Evolutionary conservation across 768 basidiomycete genomes (phyloP).

Genomic region (Leccinum obscurum): DNA sequence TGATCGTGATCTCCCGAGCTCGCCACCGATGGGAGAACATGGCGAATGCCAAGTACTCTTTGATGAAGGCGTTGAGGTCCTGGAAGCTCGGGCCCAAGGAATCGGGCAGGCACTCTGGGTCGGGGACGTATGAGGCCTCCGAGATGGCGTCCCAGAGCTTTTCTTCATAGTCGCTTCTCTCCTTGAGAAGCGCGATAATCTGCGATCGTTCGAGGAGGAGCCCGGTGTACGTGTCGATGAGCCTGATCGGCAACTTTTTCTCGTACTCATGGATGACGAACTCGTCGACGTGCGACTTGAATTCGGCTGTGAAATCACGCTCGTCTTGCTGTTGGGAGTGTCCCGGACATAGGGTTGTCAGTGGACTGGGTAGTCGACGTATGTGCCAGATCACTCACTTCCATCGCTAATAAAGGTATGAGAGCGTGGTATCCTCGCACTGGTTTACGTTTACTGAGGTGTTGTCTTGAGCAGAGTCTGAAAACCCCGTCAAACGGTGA

Average conservation of each 20-base stretch:
- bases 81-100: slow-evolving; percentile 1
- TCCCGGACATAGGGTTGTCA: not conserved
- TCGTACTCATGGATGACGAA: slow-evolving; percentile 16
- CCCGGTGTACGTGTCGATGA: slow-evolving; percentile 29
- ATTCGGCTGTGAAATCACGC: slow-evolving; percentile 13
- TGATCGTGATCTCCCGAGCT: slow-evolving; percentile 15
- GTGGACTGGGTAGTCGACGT: not conserved
- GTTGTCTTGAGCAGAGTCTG: not conserved
- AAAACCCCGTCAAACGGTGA: not conserved
- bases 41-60: slow-evolving; percentile 24
- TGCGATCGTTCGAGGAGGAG: slow-evolving; percentile 20
- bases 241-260: slow-evolving; percentile 24
- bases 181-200: slow-evolving; percentile 18
- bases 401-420: not conserved
- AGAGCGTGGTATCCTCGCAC: not conserved
- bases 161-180: slow-evolving; percentile 11
- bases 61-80: slow-evolving; percentile 14
- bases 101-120: slow-evolving; percentile 1
- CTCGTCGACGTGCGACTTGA: slow-evolving; percentile 15
- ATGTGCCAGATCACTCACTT: slow-evolving; percentile 3
- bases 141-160: slow-evolving; percentile 6
- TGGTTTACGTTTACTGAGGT: not conserved
- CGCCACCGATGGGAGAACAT: slow-evolving; percentile 33
- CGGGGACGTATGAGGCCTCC: slow-evolving; percentile 2
- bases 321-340: not conserved